Evolutionary conservation across 768 basidiomycete species (phyloP).

Genomic region (Candolleomyces aberdarensis): DNA sequence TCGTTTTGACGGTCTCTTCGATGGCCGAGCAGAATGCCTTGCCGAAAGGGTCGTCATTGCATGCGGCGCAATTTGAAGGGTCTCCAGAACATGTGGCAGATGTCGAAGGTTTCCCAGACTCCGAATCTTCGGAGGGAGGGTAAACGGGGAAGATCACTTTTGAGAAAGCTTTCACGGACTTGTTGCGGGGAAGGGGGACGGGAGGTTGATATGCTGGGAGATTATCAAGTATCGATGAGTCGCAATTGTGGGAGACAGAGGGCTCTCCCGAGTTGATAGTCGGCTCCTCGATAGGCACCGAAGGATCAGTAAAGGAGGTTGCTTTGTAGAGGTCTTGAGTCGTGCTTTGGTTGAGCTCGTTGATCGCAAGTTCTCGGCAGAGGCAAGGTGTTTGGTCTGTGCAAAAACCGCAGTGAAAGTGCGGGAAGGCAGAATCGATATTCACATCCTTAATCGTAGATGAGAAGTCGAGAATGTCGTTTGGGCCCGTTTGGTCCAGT

Average conservation of each 20-base stretch:
- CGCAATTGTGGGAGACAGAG: neutral
- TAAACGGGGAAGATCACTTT: constrained; percentile 57
- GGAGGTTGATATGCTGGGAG: constrained; percentile 79
- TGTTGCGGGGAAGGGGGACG: constrained; percentile 72
- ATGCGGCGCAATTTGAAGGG: constrained; percentile 81
- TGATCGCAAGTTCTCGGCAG: constrained; percentile 67
- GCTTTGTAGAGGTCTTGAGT: neutral
- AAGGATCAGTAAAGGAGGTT: neutral
- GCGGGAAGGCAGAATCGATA: constrained; percentile 32
- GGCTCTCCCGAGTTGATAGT: constrained; percentile 12
- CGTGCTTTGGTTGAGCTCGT: constrained; percentile 1
- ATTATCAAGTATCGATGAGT: constrained; percentile 69
- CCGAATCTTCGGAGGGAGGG: constrained; percentile 18
- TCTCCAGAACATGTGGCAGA: constrained; percentile 71
- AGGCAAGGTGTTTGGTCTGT: constrained; percentile 67
- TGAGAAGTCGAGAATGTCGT: constrained; percentile 30
- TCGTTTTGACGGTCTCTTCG: constrained; percentile 53
- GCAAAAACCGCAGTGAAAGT: constrained; percentile 76
- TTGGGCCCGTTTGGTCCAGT: constrained; percentile 19
- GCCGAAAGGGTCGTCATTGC: constrained; percentile 82
- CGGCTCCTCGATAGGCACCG: neutral
- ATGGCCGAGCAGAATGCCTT: constrained; percentile 85
- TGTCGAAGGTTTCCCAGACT: constrained; percentile 9
- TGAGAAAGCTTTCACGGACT: constrained; percentile 31
- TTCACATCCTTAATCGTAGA: constrained; percentile 22